Base-by-base conservation (phyloP, 805 yeast genomes). In the Ogataea henricii region DNA sequence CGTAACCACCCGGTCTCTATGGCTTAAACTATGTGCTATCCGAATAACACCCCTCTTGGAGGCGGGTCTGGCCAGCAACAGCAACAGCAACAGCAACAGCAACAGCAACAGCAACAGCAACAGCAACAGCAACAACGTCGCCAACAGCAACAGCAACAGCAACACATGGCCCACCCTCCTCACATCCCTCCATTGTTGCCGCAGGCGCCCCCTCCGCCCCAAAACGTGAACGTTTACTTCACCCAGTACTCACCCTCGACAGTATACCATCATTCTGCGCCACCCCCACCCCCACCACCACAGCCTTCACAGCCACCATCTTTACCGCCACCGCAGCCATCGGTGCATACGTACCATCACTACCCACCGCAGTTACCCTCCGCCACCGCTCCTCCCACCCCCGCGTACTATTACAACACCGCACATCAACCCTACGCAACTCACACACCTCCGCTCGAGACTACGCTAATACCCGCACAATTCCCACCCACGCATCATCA, bases 1-100 rank as follows among this genome's bases (percentile, higher is more conserved):
- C 25, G 8, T 8, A 6, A 17, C 10, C 37, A 10, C n/a, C 18
- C 35, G 14, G 9, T 27, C 41, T 39, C 30, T 25, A 39, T 39
- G 42, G 21, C 13, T 10, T 32, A 17, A 42, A 33, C 10, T 34
- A 42, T 42, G 45, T 34, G 33, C 17, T 23, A 21, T 30, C 47
- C 43, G 27, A 36, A 25, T 39, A 16, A 14, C 21, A 25, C 16
- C 39, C 22, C 18, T 13, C 20, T 13, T 22, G 42, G 39, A 22
- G 22, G 30, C 26, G 35, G 30, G 23, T 46, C 37, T 30, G 38
- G 32, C 14, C 51, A 27, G 40, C 30, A 36, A 18, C 52, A 41
- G 16, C 40, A 33, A n/a, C 48, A 35, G 30, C 41, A 16, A 20
- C 42, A 39, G 22, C 42, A 39, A 25, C 42, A 39, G 17, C 42